These are phyloP conservation scores for Podosphaera xanthii DNA, from an alignment of 2,329 filamentous ascomycete genomes.

Conservation along the genomic window DNA sequence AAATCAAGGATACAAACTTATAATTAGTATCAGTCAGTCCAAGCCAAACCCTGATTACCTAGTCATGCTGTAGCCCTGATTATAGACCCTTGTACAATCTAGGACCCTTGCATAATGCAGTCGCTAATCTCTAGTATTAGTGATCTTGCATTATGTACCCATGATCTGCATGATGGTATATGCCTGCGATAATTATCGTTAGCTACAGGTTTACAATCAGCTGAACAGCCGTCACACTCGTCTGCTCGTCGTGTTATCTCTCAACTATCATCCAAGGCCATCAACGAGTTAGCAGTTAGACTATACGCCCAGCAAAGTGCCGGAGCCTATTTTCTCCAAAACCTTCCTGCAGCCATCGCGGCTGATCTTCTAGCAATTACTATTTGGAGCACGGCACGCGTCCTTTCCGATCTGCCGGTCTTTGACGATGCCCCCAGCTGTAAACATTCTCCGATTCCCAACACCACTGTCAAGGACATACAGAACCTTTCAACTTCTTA, in stretches of 20 bases:
- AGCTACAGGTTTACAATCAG: too few relatives aligned
- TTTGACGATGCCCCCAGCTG: not conserved
- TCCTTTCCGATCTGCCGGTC: not conserved
- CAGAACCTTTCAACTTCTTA: not conserved
- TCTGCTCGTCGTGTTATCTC: not conserved
- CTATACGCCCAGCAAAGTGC: not conserved
- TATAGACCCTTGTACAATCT: too few relatives aligned
- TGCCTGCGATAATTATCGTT: too few relatives aligned
- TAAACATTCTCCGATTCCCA: not conserved
- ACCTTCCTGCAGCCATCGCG: not conserved
- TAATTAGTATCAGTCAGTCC: too few relatives aligned
- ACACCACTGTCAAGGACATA: not conserved
- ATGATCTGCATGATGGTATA: too few relatives aligned
- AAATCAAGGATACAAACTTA: too few relatives aligned
- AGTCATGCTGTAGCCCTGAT: too few relatives aligned
- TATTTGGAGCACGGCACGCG: not conserved
- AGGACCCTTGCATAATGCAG: too few relatives aligned
- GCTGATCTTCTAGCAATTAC: not conserved
- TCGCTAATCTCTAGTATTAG: too few relatives aligned
- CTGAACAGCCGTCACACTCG: too few relatives aligned
- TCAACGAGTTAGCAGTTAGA: not conserved
- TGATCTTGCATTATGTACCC: too few relatives aligned
- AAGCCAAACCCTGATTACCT: too few relatives aligned
- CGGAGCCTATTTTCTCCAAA: not conserved
- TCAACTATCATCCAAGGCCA: not conserved